Conservation (phyloP, 2,329 filamentous ascomycete genomes). For the Xylaria multiplex region DNA sequence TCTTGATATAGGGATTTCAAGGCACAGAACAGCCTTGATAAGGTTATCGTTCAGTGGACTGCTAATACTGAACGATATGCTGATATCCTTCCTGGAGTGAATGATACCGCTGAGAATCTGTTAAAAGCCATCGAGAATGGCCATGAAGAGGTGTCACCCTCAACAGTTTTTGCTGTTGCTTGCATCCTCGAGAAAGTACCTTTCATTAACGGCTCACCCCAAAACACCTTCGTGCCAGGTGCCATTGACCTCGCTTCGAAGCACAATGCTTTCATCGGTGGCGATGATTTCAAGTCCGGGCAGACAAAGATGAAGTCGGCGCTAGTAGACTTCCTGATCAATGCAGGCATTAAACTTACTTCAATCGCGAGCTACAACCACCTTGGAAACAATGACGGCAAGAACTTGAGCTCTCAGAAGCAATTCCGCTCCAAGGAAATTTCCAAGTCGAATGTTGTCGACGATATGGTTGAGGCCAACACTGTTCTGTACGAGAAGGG, state of each 20-base stretch:
- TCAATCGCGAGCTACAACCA: slow-evolving; percentile 99
- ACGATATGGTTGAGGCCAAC: slow-evolving; percentile 99
- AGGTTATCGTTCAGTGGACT: slow-evolving; percentile 97
- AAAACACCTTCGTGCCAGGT: slow-evolving; percentile 98
- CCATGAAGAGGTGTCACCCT: slow-evolving; percentile 92
- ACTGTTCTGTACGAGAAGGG: slow-evolving; percentile 86
- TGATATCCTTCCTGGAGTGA: slow-evolving; percentile 86
- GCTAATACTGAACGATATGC: slow-evolving; percentile 98
- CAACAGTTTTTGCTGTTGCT: slow-evolving; percentile 94
- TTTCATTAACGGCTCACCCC: slow-evolving; percentile 99
- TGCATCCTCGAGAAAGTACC: slow-evolving; percentile 89
- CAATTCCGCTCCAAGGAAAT: slow-evolving; percentile 99
- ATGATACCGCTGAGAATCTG: slow-evolving; percentile 96
- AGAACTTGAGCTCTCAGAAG: slow-evolving; percentile 96
- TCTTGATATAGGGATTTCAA: slow-evolving; percentile 79
- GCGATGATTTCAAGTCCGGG: slow-evolving; percentile 99
- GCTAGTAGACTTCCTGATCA: slow-evolving; percentile 98
- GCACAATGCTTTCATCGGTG: slow-evolving; percentile 90
- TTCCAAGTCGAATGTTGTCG: slow-evolving; percentile 98
- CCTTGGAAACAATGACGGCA: slow-evolving; percentile 98
- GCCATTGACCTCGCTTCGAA: slow-evolving; percentile 88
- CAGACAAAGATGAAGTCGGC: slow-evolving; percentile 99
- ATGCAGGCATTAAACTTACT: slow-evolving; percentile 96
- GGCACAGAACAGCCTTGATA: slow-evolving; percentile 82
- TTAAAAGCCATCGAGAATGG: slow-evolving; percentile 86